Evolutionary conservation across 2,329 filamentous ascomycete species (phyloP).

Genomic region (Diaporthe nobilis): DNA sequence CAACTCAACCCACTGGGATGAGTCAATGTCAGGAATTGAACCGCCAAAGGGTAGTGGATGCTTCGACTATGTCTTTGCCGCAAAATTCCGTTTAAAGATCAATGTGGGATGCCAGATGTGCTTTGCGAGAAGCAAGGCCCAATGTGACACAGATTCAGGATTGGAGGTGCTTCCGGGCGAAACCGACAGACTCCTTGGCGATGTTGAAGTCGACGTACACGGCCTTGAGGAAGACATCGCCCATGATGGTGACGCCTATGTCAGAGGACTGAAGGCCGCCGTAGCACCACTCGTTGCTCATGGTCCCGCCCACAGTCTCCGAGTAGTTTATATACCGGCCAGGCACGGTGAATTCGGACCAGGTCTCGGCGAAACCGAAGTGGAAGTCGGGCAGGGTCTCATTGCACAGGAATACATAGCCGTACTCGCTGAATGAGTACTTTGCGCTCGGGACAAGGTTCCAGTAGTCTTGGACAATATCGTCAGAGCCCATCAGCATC

Average conservation of each 20-base stretch:
- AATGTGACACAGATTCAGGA: slow-evolving; percentile 33
- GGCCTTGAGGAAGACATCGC: slow-evolving; percentile 84
- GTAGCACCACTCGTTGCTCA: slow-evolving; percentile 70
- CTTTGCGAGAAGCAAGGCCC: neutral
- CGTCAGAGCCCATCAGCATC: slow-evolving; percentile 68
- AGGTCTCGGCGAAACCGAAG: slow-evolving; percentile 61
- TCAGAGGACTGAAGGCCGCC: slow-evolving; percentile 78
- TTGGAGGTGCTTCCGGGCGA: slow-evolving; percentile 59
- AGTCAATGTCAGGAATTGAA: neutral
- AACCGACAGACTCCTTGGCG: slow-evolving; percentile 59
- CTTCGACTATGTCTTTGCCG: neutral
- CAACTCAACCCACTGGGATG: neutral
- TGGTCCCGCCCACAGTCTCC: slow-evolving; percentile 60
- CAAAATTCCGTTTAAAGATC: neutral
- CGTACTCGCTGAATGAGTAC: slow-evolving; percentile 60
- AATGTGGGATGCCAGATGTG: neutral
- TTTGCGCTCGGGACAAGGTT: slow-evolving; percentile 64
- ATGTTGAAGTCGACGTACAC: slow-evolving; percentile 81
- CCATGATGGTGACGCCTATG: slow-evolving; percentile 75
- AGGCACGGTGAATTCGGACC: slow-evolving; percentile 63
- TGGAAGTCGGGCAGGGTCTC: slow-evolving; percentile 64
- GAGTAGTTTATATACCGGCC: slow-evolving; percentile 62
- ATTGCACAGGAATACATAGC: slow-evolving; percentile 69
- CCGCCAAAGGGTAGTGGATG: neutral
- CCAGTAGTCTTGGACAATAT: slow-evolving; percentile 74